Evolutionary conservation across 805 yeast species (phyloP).

Genomic region (Yamadazyma tumulicola): DNA sequence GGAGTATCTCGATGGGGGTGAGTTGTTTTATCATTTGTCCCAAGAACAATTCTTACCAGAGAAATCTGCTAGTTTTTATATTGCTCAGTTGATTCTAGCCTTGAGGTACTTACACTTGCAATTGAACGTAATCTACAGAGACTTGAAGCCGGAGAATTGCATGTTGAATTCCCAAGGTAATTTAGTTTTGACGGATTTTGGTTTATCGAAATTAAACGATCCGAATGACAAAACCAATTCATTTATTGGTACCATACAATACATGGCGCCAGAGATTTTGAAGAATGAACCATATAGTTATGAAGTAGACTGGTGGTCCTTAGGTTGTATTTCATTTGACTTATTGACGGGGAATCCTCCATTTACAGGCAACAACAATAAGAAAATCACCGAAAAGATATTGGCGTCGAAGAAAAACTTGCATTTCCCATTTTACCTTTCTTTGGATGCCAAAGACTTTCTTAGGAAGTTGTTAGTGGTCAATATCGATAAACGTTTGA

Average conservation of each 20-base stretch:
- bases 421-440: slow-evolving; percentile 38
- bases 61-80: slow-evolving; percentile 37
- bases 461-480: slow-evolving; percentile 34
- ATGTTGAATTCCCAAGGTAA: slow-evolving; percentile 40
- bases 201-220: slow-evolving; percentile 36
- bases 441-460: slow-evolving; percentile 41
- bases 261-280: slow-evolving; percentile 47
- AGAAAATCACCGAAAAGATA: slow-evolving; percentile 38
- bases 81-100: slow-evolving; percentile 41
- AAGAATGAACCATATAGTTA: slow-evolving; percentile 39
- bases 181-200: slow-evolving; percentile 44
- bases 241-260: slow-evolving; percentile 44
- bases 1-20: slow-evolving; percentile 45
- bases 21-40: slow-evolving; percentile 41
- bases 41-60: slow-evolving; percentile 25
- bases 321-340: slow-evolving; percentile 43
- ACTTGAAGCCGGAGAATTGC: slow-evolving; percentile 45
- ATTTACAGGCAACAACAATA: slow-evolving; percentile 40
- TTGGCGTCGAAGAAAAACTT: slow-evolving; percentile 28
- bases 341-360: slow-evolving; percentile 44
- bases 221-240: slow-evolving; percentile 20
- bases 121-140: slow-evolving; percentile 40
- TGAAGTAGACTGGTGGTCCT: slow-evolving; percentile 47
- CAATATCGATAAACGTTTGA: slow-evolving; percentile 34
- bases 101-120: slow-evolving; percentile 35